phyloP scores from a whole-genome alignment of 306 rosid genomes.

The Dryas octopetala region DNA sequence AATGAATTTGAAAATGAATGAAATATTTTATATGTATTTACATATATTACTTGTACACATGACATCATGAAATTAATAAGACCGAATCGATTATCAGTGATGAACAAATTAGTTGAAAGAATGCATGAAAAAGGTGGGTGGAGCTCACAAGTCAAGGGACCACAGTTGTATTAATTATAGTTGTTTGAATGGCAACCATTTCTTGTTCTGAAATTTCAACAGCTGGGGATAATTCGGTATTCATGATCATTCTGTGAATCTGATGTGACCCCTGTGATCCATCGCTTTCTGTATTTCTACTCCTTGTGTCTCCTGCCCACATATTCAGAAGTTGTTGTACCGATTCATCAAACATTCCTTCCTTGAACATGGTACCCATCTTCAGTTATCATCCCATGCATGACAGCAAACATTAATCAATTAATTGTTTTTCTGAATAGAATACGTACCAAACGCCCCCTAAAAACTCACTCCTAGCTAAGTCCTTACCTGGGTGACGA shows the following conservation, averaged over 20 bases:
- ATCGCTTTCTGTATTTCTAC: not conserved
- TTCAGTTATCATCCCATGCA: slow-evolving; percentile 17
- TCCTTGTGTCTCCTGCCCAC: not conserved
- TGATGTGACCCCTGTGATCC: not conserved
- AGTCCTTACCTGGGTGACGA: slow-evolving; percentile 74
- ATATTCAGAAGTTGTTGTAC: not conserved
- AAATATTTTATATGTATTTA: no score
- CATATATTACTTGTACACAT: no score
- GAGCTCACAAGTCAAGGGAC: no score
- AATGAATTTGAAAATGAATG: no score
- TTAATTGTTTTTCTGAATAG: no score
- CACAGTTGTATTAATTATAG: not conserved
- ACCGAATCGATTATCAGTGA: no score
- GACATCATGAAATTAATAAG: no score
- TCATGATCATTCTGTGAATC: slow-evolving; percentile 23
- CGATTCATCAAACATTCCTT: slow-evolving; percentile 16
- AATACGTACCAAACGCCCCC: no score
- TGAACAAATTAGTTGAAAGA: no score
- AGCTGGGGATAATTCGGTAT: slow-evolving; percentile 30
- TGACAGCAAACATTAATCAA: slow-evolving; percentile 3
- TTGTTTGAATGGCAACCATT: slow-evolving; percentile 27
- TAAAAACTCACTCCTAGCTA: no score
- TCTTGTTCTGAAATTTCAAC: slow-evolving; percentile 41
- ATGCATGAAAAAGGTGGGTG: no score
- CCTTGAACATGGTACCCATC: slow-evolving; percentile 69